Conservation (phyloP, 768 basidiomycete species). For the Xanthoconium stramineum region DNA sequence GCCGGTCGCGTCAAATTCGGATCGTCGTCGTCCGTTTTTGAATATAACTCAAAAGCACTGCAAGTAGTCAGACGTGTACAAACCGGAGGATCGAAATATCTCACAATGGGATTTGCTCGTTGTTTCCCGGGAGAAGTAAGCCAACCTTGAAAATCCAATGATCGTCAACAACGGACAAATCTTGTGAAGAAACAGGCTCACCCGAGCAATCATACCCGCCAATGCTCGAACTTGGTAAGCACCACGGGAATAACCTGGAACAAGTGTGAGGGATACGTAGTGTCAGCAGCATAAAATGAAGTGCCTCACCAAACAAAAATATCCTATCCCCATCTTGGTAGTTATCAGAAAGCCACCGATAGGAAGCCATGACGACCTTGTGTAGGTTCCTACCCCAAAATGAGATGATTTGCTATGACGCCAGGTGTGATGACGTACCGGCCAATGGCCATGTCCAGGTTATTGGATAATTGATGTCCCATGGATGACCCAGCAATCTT, state of each 20-base stretch:
- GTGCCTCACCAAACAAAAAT: conserved; percentile 38
- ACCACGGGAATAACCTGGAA: conserved; percentile 45
- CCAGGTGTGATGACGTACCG: conserved; percentile 23
- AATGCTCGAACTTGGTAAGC: conserved; percentile 44
- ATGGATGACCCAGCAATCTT: conserved; percentile 18
- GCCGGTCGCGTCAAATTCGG: conserved; percentile 4
- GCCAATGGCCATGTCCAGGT: conserved; percentile 37
- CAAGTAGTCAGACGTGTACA: background rate
- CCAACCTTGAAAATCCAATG: conserved; percentile 33
- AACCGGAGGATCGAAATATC: background rate
- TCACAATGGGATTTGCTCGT: conserved; percentile 42
- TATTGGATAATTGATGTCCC: conserved; percentile 21
- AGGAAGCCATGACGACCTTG: conserved; percentile 33
- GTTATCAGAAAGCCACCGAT: conserved; percentile 41
- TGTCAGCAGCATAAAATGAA: background rate
- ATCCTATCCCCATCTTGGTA: conserved; percentile 38
- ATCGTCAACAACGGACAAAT: background rate
- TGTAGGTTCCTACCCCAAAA: conserved; percentile 33
- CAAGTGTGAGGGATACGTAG: background rate
- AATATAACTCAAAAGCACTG: conserved; percentile 41
- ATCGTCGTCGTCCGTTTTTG: conserved; percentile 22
- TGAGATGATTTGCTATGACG: background rate
- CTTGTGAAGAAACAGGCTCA: conserved; percentile 5
- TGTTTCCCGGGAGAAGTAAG: conserved; percentile 38
- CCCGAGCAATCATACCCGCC: conserved; percentile 44